phyloP scores from a whole-genome alignment of 2,329 filamentous ascomycete species.

The Colletotrichum liriopes region DNA sequence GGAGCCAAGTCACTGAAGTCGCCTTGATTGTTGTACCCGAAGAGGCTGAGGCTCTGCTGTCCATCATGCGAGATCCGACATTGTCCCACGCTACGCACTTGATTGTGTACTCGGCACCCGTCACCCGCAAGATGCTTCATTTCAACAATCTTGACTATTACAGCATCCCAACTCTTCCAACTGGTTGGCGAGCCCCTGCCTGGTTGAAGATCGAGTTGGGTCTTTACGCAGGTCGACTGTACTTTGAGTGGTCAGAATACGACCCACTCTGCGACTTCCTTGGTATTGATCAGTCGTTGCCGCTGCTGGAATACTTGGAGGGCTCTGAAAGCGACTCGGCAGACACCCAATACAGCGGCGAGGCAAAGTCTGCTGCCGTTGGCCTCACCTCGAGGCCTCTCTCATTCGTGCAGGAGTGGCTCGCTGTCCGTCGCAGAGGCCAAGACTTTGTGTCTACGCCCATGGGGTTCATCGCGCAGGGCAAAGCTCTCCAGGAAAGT shows the following conservation, averaged over 20 bases:
- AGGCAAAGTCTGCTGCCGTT: background rate
- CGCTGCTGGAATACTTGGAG: slow-evolving; percentile 14
- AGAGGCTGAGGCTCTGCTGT: slow-evolving; percentile 72
- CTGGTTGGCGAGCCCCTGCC: slow-evolving; percentile 57
- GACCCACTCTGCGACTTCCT: slow-evolving; percentile 51
- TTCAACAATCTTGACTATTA: slow-evolving; percentile 72
- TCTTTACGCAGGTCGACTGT: slow-evolving; percentile 73
- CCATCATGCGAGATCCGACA: slow-evolving; percentile 52
- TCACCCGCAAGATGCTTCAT: slow-evolving; percentile 72
- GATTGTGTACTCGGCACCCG: slow-evolving; percentile 71
- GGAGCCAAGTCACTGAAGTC: slow-evolving; percentile 60
- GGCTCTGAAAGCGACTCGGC: slow-evolving; percentile 10
- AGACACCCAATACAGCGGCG: background rate
- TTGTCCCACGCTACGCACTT: slow-evolving; percentile 62
- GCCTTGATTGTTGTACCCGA: slow-evolving; percentile 75
- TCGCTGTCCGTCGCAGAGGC: slow-evolving; percentile 66
- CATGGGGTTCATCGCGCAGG: slow-evolving; percentile 70
- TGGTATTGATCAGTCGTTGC: slow-evolving; percentile 46
- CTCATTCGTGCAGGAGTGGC: slow-evolving; percentile 71
- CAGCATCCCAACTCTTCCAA: slow-evolving; percentile 63
- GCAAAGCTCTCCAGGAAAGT: slow-evolving; percentile 61
- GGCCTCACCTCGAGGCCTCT: slow-evolving; percentile 55
- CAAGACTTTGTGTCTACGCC: slow-evolving; percentile 73
- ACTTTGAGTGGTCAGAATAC: slow-evolving; percentile 69
- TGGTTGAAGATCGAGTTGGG: slow-evolving; percentile 74